Conservation (phyloP, 441 rosid genomes). For the Cnidoscolus chayamansa region DNA sequence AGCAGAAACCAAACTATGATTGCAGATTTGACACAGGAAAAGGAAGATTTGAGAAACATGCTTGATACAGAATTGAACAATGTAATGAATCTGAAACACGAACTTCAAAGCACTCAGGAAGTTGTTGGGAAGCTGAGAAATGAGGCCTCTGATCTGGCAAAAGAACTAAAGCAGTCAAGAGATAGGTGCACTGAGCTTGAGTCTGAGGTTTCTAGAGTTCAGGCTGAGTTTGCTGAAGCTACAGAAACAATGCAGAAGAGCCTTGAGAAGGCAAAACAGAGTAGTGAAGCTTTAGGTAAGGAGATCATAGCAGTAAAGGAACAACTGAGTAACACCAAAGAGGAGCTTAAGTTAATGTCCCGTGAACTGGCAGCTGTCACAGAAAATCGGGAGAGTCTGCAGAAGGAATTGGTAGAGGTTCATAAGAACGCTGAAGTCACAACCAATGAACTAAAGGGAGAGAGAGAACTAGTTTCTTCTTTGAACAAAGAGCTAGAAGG, state of each 20-base stretch:
- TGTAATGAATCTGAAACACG: constrained; percentile 48
- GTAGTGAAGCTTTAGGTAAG: constrained; percentile 37
- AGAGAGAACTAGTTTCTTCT: constrained; percentile 44
- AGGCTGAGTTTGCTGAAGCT: constrained; percentile 49
- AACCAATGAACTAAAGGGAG: constrained; percentile 55
- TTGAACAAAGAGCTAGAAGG: constrained; percentile 56
- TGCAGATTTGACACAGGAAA: constrained; percentile 49
- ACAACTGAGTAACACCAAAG: constrained; percentile 45
- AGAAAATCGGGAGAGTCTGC: constrained; percentile 50
- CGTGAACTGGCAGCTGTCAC: constrained; percentile 43
- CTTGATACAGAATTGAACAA: constrained; percentile 45
- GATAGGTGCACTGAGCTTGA: constrained; percentile 48
- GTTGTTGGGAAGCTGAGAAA: constrained; percentile 46
- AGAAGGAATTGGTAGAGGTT: constrained; percentile 60
- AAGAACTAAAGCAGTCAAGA: constrained; percentile 50
- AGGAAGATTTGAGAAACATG: constrained; percentile 45
- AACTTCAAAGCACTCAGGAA: constrained; percentile 48
- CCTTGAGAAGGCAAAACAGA: constrained; percentile 47
- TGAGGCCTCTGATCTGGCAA: constrained; percentile 52
- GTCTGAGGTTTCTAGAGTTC: constrained; percentile 52
- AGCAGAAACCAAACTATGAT: constrained; percentile 37
- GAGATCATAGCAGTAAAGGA: constrained; percentile 54
- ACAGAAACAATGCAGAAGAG: constrained; percentile 36
- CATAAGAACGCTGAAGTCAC: constrained; percentile 54
- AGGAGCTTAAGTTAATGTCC: constrained; percentile 43